Base-by-base conservation (phyloP, 306 rosid genomes). In the Trichosanthes truncata region DNA sequence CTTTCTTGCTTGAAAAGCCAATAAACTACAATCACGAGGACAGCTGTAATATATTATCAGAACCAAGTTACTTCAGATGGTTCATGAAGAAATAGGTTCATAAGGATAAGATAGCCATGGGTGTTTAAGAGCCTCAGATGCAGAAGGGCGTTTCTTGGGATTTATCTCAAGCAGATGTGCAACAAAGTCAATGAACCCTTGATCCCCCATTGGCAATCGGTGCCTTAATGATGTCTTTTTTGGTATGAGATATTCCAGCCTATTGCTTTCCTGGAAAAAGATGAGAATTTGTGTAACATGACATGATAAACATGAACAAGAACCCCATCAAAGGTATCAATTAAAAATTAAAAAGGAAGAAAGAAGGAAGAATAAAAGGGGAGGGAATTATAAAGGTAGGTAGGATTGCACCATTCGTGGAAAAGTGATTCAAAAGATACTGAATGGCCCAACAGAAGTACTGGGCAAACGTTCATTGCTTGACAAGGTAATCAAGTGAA, bases 81-180 rank as follows among this genome's bases (percentile, higher is more conserved):
- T 76, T 95, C 91, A 96, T 68, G 97, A 92, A 73, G 99, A 96
- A 85, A 96, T 90, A 21, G 99, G 99, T 67, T 96, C 99, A 8
- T 96, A 96, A 53, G 99, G 97, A 87, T 90, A 91, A 43, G 99
- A 96, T 52, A 96, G 84, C 99, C 99, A 96, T 0, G 98, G 98
- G 83, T 96, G 99, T 87, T 90, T 96, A 84, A 96, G 87, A 36
- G 98, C 99, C 84, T 96, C 97, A 0, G 87, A 25, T 23, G 99
- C 99, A 31, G 99, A 93, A 84, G 98, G 97, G n/a, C 99, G 93
- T 88, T 93, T 93, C 84, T 87, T 93, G 1, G 99, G 96, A 89
- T 96, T 87, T 79, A 93, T 85, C 89, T 93, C 98, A 2, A 96
- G 99, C 83, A 96, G 82, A 86, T 90, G 96, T 36, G 63, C 88